Percentiles rank a stretch among this genome's conserved stretches.
Evolutionary conservation across 2,329 filamentous ascomycete species (phyloP).

Genomic region (Aspergillus texensis): DNA sequence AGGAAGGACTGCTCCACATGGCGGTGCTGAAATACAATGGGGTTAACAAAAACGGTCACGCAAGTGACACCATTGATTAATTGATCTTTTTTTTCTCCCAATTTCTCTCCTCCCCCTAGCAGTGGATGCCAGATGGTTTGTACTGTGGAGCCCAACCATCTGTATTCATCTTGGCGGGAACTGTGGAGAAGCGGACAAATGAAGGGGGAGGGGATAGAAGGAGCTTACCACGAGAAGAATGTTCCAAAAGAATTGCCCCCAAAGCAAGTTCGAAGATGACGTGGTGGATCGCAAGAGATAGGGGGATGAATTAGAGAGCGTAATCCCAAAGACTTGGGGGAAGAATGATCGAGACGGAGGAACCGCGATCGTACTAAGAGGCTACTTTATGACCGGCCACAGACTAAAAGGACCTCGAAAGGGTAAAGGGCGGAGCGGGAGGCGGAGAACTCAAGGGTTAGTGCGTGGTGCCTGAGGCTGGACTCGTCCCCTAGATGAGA

Average conservation of each 20-base stretch:
- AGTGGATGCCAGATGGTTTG: conserved; percentile 24
- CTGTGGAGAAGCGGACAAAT: conserved; percentile 29
- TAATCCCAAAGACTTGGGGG: conserved; percentile 1
- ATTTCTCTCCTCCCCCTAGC: conserved; percentile 27
- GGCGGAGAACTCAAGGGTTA: not conserved
- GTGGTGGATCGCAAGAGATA: not conserved
- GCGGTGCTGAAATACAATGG: not conserved
- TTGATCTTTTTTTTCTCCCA: conserved; percentile 4
- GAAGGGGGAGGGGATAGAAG: conserved; percentile 17
- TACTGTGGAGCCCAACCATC: conserved; percentile 31
- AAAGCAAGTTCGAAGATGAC: not conserved
- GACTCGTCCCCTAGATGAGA: not conserved
- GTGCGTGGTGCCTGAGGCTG: conserved; percentile 9
- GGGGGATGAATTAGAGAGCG: conserved; percentile 2
- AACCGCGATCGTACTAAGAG: conserved; percentile 5
- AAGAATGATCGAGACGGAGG: conserved; percentile 2
- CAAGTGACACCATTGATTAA: not conserved
- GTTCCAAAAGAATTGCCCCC: conserved; percentile 2
- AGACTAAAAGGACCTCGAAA: not conserved
- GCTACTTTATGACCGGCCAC: conserved; percentile 1
- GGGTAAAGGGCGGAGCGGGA: conserved; percentile 5
- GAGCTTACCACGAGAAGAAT: conserved; percentile 16
- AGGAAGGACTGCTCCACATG: not conserved
- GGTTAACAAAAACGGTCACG: not conserved
- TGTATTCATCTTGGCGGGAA: conserved; percentile 30